phyloP scores from a whole-genome alignment of 192 early-diverging fungal species.

The Coemansia biformis region DNA sequence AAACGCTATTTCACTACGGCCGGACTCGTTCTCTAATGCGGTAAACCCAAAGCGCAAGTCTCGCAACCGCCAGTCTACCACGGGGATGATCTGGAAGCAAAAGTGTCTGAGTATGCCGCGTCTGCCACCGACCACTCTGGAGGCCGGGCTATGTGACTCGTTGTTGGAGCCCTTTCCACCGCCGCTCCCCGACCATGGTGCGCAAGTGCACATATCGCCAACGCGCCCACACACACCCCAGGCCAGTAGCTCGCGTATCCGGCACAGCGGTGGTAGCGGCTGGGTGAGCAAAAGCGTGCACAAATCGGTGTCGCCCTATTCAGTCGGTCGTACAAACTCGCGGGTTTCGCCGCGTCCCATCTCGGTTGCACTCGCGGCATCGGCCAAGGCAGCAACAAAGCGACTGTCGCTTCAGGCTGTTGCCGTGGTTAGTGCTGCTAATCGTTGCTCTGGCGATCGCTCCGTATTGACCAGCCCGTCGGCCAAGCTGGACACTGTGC shows the following conservation, averaged over 20 bases:
- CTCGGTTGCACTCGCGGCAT: constrained; percentile 3
- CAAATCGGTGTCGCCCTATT: constrained; percentile 2
- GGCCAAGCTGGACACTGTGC: constrained; percentile 18
- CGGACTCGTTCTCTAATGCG: constrained; percentile 26
- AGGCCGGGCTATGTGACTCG: constrained; percentile 30
- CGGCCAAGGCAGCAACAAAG: not conserved
- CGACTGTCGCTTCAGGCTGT: constrained; percentile 14
- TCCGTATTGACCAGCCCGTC: constrained; percentile 1
- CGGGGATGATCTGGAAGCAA: constrained; percentile 8
- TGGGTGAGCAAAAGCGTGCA: too few relatives aligned
- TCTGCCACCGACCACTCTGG: constrained; percentile 31
- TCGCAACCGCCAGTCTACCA: not conserved
- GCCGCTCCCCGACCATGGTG: not conserved
- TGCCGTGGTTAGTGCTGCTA: not conserved
- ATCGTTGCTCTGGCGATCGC: not conserved
- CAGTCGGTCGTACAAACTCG: not conserved
- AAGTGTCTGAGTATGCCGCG: constrained; percentile 39
- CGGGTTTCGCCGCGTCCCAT: constrained; percentile 7
- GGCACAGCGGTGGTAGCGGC: not conserved
- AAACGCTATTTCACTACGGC: constrained; percentile 17
- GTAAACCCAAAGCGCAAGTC: not conserved
- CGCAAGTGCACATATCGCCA: not conserved
- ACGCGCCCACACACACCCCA: not conserved
- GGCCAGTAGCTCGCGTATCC: too few relatives aligned
- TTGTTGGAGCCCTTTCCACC: constrained; percentile 21